Percentiles rank a stretch among this genome's conserved stretches.
phyloP scores from a whole-genome alignment of 805 yeast species.

The Ogataea sp. region DNA sequence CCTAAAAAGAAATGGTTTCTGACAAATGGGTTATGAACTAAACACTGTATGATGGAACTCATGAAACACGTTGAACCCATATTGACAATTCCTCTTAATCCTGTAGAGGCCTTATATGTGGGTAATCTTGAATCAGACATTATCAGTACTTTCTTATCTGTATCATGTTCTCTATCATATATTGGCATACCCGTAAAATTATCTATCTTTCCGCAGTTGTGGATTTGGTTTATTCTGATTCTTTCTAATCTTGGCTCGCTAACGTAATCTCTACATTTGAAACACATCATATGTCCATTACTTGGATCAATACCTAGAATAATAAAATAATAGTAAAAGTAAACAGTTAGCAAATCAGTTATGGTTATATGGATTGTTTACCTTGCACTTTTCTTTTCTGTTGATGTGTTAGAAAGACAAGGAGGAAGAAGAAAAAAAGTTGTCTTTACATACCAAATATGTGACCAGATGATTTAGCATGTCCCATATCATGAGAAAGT shows the following conservation, averaged over 20 bases:
- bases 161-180: conserved; percentile 19
- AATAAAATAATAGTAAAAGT: conserved; percentile 21
- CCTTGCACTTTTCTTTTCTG: too few relatives aligned
- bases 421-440: conserved; percentile 4
- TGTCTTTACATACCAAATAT: conserved; percentile 38
- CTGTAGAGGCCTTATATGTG: conserved; percentile 52
- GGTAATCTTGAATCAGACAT: conserved; percentile 32
- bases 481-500: conserved; percentile 36
- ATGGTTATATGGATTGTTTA: too few relatives aligned
- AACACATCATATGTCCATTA: conserved; percentile 68
- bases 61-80: conserved; percentile 98
- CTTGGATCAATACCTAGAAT: conserved; percentile 45
- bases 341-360: too few relatives aligned
- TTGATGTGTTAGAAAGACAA: too few relatives aligned
- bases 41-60: conserved; percentile 84
- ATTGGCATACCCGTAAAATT: conserved; percentile 24
- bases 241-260: conserved; percentile 51
- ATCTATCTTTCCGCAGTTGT: conserved; percentile 10
- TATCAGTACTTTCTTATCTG: conserved; percentile 19
- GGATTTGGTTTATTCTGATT: conserved; percentile 30
- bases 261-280: conserved; percentile 67
- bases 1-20: conserved; percentile 73
- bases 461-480: conserved; percentile 42
- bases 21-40: conserved; percentile 85
- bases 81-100: conserved; percentile 81